Conservation (phyloP, 2,329 filamentous ascomycete genomes). For the Neocatenulostroma microsporum region DNA sequence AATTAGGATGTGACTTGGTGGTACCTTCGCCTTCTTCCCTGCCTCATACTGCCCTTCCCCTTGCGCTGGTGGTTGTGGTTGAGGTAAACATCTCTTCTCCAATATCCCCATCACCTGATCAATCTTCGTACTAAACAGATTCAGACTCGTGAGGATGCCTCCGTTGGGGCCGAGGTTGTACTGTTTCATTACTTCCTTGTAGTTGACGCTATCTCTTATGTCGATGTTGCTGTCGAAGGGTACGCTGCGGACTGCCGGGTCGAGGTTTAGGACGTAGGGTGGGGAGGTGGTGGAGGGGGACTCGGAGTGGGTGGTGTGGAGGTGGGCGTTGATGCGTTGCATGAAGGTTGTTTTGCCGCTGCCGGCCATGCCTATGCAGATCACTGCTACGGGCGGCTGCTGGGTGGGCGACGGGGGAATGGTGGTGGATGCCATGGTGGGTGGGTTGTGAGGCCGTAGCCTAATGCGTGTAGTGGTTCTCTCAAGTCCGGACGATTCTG, state of each 20-base stretch:
- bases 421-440: slow-evolving; percentile 14
- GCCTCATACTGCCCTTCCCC: too few relatives aligned
- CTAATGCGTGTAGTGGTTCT: too few relatives aligned
- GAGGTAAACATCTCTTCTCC: slow-evolving; percentile 62
- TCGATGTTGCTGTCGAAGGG: slow-evolving; percentile 98
- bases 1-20: slow-evolving; percentile 72
- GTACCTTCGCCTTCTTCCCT: slow-evolving; percentile 42
- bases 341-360: slow-evolving; percentile 99
- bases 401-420: slow-evolving; percentile 12
- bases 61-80: slow-evolving; percentile 15
- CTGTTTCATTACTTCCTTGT: slow-evolving; percentile 99
- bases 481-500: too few relatives aligned
- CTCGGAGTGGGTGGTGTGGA: slow-evolving; percentile 51
- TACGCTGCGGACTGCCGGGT: slow-evolving; percentile 85
- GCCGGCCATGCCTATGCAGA: slow-evolving; percentile 96
- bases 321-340: slow-evolving; percentile 91
- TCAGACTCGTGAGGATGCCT: slow-evolving; percentile 88
- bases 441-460: slow-evolving; percentile 4
- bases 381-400: slow-evolving; percentile 62
- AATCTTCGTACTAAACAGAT: slow-evolving; percentile 95
- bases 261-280: slow-evolving; percentile 94
- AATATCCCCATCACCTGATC: slow-evolving; percentile 86
- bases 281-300: slow-evolving; percentile 53
- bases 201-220: slow-evolving; percentile 97
- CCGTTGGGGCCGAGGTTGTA: slow-evolving; percentile 97